Evolutionary conservation across 2,329 filamentous ascomycete genomes (phyloP).

Genomic region (Colletotrichum falcatum): DNA sequence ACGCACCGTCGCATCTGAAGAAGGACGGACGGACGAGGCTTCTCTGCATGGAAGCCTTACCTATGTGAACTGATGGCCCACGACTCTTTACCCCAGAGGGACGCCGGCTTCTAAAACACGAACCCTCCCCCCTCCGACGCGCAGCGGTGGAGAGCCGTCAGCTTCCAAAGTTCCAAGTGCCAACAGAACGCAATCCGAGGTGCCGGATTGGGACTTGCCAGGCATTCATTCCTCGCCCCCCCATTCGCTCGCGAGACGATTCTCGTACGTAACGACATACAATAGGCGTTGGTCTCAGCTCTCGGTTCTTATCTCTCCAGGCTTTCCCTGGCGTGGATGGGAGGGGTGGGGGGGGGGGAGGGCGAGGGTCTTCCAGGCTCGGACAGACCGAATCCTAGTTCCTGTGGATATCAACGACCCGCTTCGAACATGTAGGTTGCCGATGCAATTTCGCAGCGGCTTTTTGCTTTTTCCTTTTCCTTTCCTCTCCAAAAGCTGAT

Average conservation of each 20-base stretch:
- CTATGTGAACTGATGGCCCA: neutral
- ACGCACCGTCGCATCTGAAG: constrained; percentile 1
- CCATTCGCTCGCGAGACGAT: constrained; percentile 29
- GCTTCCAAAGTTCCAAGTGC: neutral
- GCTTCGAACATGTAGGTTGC: constrained; percentile 1
- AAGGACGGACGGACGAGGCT: constrained; percentile 8
- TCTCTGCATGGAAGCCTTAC: neutral
- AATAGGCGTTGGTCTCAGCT: constrained; percentile 38
- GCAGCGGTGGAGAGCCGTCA: constrained; percentile 15
- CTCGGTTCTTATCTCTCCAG: constrained; percentile 39
- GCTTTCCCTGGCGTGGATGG: neutral
- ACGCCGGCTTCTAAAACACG: neutral
- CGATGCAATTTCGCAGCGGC: constrained; percentile 25
- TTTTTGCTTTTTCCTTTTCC: no score
- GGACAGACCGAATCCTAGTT: constrained; percentile 31
- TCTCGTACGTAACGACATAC: constrained; percentile 37
- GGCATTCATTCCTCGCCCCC: neutral
- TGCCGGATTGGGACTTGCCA: constrained; percentile 28
- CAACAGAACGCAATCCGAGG: constrained; percentile 19
- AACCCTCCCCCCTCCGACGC: constrained; percentile 10
- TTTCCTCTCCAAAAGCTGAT: neutral
- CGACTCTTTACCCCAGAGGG: neutral
- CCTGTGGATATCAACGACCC: constrained; percentile 5
- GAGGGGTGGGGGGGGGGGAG: no score
- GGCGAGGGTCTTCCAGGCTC: constrained; percentile 15